phyloP scores from a whole-genome alignment of 1,284 basidiomycete species.

The Irpex sp. region DNA sequence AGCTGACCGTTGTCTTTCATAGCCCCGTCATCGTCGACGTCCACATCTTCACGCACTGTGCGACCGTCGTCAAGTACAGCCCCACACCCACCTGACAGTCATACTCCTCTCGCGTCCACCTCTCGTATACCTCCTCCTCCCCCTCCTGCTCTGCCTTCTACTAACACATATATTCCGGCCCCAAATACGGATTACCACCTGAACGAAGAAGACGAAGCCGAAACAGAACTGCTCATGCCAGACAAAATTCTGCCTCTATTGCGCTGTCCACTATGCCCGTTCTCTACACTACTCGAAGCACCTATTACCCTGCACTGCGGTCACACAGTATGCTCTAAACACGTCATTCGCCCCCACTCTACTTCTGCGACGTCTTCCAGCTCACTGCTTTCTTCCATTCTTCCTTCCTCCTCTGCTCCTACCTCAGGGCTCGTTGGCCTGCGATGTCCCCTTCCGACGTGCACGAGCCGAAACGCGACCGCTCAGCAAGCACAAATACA shows the following conservation, averaged over 20 bases:
- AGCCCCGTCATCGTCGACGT: background rate
- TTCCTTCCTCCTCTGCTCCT: constrained; percentile 1
- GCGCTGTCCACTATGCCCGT: constrained; percentile 26
- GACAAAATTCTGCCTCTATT: constrained; percentile 24
- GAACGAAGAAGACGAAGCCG: background rate
- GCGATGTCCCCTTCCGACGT: constrained; percentile 31
- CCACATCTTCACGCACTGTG: background rate
- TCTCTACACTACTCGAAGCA: constrained; percentile 17
- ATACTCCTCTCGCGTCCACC: background rate
- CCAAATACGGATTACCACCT: background rate
- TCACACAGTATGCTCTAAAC: constrained; percentile 30
- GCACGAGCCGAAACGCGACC: constrained; percentile 17
- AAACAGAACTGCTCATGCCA: constrained; percentile 5
- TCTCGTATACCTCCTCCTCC: background rate
- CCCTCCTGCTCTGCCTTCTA: background rate
- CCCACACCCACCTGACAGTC: too few relatives aligned
- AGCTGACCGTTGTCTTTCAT: background rate
- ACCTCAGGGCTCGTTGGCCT: constrained; percentile 10
- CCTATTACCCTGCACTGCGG: constrained; percentile 33
- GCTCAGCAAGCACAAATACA: constrained; percentile 19
- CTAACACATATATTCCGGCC: background rate
- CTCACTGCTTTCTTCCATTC: constrained; percentile 5
- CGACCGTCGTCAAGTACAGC: background rate
- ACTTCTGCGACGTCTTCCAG: constrained; percentile 1
- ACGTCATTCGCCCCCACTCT: constrained; percentile 19